Evolutionary conservation across 495 filamentous ascomycete species (phyloP), one percentile per base, ranked within the genome.

Genomic region (Eremomyces bilateralis): DNA sequence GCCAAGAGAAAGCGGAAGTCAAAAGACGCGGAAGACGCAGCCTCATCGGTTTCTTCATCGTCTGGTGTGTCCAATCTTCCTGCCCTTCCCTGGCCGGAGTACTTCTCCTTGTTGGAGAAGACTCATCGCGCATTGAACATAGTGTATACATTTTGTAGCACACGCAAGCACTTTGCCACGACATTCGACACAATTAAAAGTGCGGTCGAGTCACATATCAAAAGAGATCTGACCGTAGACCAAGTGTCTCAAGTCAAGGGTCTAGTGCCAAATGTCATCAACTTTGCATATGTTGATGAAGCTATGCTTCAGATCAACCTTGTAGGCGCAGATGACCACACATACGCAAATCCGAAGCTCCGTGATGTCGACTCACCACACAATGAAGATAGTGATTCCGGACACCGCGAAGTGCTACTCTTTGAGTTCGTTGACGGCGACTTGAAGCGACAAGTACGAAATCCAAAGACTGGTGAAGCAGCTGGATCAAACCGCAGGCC

Each of bases 361-460:
- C n/a, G n/a, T n/a, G 36, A 52, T 52, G 18, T 50, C 46, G 30
- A 32, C 18, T 8, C 5, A 8, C 49, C 49, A 20, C 49, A 50
- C 6, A 48, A 54, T 16, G 43, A 57, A 12, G 38, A 51, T 24
- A n/a, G n/a, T n/a, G 46, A 54, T 20, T 37, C 40, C 4, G 57
- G 54, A 15, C 61, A 56, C 3, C 60, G 59, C 24, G 70, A 88
- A 45, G 73, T 85, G 15, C 51, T 97, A 31, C 60, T 88, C 17
- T 90, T 97, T 47, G 88, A 97, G 51, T 95, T 85, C 44, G 53
- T 90, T 15, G 88, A 94, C 49, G 88, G 72, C 2, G 85, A 93
- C 47, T 56, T 97, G 34, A 94, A 83, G 54, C 63, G 77, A 30
- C 71, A 90, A 49, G 74, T 79, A 1, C 59, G 64, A 27, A 53